These are phyloP conservation scores for Hygrophoropsis aurantiaca DNA, from an alignment of 768 basidiomycete species.

Conservation along the genomic window DNA sequence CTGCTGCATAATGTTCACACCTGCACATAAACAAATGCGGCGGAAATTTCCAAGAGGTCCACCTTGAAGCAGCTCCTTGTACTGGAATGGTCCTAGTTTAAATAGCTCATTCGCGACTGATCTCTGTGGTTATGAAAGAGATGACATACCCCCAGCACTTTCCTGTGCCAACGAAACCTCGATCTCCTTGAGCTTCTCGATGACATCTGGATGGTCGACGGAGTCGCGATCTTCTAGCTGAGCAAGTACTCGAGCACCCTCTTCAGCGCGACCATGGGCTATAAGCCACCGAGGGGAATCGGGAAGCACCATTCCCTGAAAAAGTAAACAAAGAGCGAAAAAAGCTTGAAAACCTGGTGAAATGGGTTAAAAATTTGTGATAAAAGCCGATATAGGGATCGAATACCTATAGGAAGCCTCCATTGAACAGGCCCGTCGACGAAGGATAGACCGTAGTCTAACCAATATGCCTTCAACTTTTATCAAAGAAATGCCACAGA, in stretches of 20 bases:
- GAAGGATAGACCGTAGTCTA: slow-evolving; percentile 41
- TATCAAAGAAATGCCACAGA: background rate
- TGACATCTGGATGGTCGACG: slow-evolving; percentile 31
- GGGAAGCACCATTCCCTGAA: slow-evolving; percentile 35
- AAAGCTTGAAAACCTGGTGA: slow-evolving; percentile 38
- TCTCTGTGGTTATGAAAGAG: background rate
- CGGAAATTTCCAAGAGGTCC: slow-evolving; percentile 38
- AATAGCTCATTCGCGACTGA: background rate
- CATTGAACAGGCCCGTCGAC: slow-evolving; percentile 25
- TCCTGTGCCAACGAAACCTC: slow-evolving; percentile 35
- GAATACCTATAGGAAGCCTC: slow-evolving; percentile 18
- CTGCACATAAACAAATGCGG: slow-evolving; percentile 37
- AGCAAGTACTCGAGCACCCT: slow-evolving; percentile 35
- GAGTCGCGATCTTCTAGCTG: slow-evolving; percentile 32
- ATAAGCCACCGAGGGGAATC: slow-evolving; percentile 43
- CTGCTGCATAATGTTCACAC: slow-evolving; percentile 41
- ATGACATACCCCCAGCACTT: slow-evolving; percentile 34
- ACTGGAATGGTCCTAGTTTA: slow-evolving; percentile 32
- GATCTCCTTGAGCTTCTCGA: slow-evolving; percentile 33
- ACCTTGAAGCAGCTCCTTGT: slow-evolving; percentile 34
- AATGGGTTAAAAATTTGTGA: slow-evolving; percentile 21
- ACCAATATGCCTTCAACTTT: slow-evolving; percentile 33
- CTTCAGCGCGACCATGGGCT: slow-evolving; percentile 34
- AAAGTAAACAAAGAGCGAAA: slow-evolving; percentile 35
- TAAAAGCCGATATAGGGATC: background rate